Conservation (phyloP, 164 flowering plant species). For the Liriodendron chinense region DNA sequence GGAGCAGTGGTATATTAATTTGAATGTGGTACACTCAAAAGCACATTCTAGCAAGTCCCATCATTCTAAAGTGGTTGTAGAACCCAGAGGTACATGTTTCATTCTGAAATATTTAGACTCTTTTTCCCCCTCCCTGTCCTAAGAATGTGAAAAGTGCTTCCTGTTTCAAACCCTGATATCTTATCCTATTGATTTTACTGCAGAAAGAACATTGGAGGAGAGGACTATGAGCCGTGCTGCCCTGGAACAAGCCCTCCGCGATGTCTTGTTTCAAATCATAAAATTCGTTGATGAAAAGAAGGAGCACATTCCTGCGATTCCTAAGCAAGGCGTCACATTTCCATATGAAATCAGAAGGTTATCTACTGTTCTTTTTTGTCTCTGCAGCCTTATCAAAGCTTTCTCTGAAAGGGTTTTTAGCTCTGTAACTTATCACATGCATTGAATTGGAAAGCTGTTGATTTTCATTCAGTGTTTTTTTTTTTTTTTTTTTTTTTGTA, state of each 20-base stretch:
- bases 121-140: no score
- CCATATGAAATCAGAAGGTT: slow-evolving; percentile 95
- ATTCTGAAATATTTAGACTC: background rate
- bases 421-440: no score
- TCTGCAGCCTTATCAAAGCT: background rate
- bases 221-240: slow-evolving; percentile 63
- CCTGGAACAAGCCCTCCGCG: slow-evolving; percentile 79
- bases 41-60: slow-evolving; percentile 64
- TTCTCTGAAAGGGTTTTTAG: background rate
- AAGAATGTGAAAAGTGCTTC: background rate
- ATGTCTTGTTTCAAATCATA: slow-evolving; percentile 85
- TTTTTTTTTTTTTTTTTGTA: no score
- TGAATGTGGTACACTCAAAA: slow-evolving; percentile 67
- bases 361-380: background rate
- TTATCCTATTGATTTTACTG: slow-evolving; percentile 4
- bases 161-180: background rate
- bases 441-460: no score
- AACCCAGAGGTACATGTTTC: slow-evolving; percentile 62
- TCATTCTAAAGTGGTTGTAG: slow-evolving; percentile 64
- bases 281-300: slow-evolving; percentile 95
- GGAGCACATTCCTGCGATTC: slow-evolving; percentile 89
- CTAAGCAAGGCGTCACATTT: slow-evolving; percentile 71
- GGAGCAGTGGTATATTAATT: slow-evolving; percentile 94
- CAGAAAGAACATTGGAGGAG: slow-evolving; percentile 65
- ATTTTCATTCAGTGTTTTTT: no score